These are phyloP conservation scores for Globisporangium emineosum DNA, from an alignment of 352 stramenopile species.

Conservation along the genomic window DNA sequence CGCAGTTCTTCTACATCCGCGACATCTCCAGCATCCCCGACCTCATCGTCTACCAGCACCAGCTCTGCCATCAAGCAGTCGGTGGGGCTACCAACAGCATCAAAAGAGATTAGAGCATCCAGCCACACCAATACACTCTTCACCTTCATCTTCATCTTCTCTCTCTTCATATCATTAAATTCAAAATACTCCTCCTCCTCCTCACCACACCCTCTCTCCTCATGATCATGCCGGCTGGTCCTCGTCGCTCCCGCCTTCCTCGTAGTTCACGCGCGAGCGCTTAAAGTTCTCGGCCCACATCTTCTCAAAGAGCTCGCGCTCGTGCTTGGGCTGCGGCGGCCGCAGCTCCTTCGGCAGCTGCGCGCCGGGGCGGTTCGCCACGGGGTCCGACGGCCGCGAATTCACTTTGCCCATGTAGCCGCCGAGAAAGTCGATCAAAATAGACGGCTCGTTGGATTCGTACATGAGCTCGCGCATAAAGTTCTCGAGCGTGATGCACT, in stretches of 20 bases:
- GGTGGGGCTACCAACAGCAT: not conserved
- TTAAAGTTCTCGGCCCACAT: conserved; percentile 98
- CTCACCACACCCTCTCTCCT: not conserved
- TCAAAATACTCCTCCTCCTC: conserved; percentile 13
- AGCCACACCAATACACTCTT: not conserved
- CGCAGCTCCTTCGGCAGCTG: conserved; percentile 86
- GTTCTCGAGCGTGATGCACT: conserved; percentile 86
- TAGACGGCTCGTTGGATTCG: conserved; percentile 70
- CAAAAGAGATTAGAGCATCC: conserved; percentile 10
- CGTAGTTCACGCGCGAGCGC: conserved; percentile 81
- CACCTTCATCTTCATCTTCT: conserved; percentile 3
- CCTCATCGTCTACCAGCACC: conserved; percentile 75
- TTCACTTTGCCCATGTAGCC: conserved; percentile 80
- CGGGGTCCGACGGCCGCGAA: conserved; percentile 58
- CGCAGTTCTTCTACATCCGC: conserved; percentile 60
- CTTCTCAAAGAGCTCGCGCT: conserved; percentile 95
- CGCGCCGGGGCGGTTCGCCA: conserved; percentile 58
- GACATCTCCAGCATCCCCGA: conserved; percentile 76
- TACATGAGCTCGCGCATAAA: conserved; percentile 90
- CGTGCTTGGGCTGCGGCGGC: conserved; percentile 91
- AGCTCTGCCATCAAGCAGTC: conserved; percentile 32
- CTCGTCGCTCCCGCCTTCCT: conserved; percentile 3
- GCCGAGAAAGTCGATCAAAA: conserved; percentile 81
- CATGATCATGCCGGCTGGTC: not conserved
- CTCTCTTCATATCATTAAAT: conserved; percentile 14